Evolutionary conservation across 768 basidiomycete genomes (phyloP), one percentile per base, ranked within the genome.

Genomic region (Phaeotremella fagi): DNA sequence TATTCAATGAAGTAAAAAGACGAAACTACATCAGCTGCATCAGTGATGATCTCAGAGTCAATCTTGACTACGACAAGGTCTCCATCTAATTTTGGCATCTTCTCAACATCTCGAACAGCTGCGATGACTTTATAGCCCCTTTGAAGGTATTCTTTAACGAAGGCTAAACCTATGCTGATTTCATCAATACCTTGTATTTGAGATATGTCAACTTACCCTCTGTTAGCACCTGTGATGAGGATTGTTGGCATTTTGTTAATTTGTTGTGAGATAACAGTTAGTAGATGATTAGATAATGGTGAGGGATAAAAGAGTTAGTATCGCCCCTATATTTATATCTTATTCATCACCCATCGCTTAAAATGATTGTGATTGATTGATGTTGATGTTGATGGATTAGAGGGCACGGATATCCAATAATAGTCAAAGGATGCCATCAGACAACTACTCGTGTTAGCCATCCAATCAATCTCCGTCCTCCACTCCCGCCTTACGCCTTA

Each of bases 161-260:
- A 42, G 14, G 24, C 54, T 15, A 27, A 25, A 16, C 54, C 54
- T 6, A 55, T 37, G 38, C 38, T 41, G 38, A 41, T 12, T 6
- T 33, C 38, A 6, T 22, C 18, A 20, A 12, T 41, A 12, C 9
- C 38, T 11, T 41, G 38, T 41, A 11, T 20, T 48, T 49, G 23
- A 4, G 22, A 18, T 37, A 5, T n/a, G 16, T 25, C 29, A 26
- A n/a, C 54, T 5, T n/a, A 55, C 54, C 54, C 54, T 50, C 48
- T 27, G 31, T 55, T 55, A 12, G 54, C 54, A 11, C 54, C 54
- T 44, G 54, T 55, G 23, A 55, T 55, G 9, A 55, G 25, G 16
- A 55, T 31, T 27, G 48, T 50, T 4, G 52, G 45, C 52, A 54
- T 54, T n/a, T n/a, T n/a, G n/a, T n/a, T n/a, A n/a, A n/a, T n/a